Percentiles rank a stretch among this genome's conserved stretches.
Evolutionary conservation across 2,329 filamentous ascomycete genomes (phyloP).

Genomic region (Fusarium ambrosium): DNA sequence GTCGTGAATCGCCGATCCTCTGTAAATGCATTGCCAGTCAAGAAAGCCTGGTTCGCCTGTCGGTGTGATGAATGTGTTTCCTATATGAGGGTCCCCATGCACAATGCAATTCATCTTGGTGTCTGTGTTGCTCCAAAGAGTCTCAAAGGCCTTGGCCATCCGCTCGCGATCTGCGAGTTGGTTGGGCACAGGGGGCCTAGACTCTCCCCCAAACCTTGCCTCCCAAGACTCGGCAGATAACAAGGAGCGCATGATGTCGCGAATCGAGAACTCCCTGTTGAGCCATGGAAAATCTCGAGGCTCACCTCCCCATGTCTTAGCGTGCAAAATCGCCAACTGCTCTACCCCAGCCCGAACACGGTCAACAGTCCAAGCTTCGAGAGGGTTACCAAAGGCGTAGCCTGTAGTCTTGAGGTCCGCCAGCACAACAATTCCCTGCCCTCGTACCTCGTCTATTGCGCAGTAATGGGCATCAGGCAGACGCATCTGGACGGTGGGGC

Average conservation of each 20-base stretch:
- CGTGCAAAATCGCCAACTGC: constrained; percentile 23
- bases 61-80: constrained; percentile 22
- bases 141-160: constrained; percentile 7
- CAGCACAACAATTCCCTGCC: constrained; percentile 27
- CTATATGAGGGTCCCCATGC: constrained; percentile 28
- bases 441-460: neutral
- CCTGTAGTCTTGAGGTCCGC: constrained; percentile 11
- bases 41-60: constrained; percentile 18
- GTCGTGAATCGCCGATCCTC: constrained; percentile 27
- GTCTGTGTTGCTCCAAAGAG: constrained; percentile 23
- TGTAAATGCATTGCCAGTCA: constrained; percentile 27
- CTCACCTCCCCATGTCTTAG: constrained; percentile 16
- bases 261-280: neutral
- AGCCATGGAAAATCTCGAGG: constrained; percentile 12
- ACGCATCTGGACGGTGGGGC: neutral
- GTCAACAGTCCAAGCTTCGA: constrained; percentile 5
- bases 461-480: neutral
- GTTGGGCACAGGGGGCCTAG: constrained; percentile 10
- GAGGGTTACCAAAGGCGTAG: constrained; percentile 16
- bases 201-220: constrained; percentile 9
- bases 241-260: constrained; percentile 12
- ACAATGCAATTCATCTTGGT: constrained; percentile 17
- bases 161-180: constrained; percentile 12
- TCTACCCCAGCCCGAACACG: constrained; percentile 10
- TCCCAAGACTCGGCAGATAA: constrained; percentile 9